A percentile compares a stretch with the other conserved stretches of the same genome.
These are phyloP conservation scores for Colletotrichum lini DNA, from an alignment of 2,329 filamentous ascomycete genomes.

Conservation along the genomic window DNA sequence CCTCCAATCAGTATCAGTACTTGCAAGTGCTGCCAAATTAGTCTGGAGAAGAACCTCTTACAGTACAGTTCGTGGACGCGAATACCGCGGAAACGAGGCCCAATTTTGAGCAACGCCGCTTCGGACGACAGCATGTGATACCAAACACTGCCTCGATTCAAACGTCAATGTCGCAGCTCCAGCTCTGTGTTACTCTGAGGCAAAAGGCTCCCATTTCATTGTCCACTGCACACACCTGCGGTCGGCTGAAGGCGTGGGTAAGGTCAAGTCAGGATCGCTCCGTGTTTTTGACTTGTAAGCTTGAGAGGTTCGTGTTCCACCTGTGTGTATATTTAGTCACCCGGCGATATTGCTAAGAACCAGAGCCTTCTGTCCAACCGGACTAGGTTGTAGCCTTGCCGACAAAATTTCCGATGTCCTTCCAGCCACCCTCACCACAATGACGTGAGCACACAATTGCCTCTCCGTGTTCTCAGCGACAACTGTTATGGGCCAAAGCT, in stretches of 20 bases:
- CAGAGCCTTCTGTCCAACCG: background rate
- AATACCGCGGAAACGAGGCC: constrained; percentile 9
- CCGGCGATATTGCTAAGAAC: constrained; percentile 1
- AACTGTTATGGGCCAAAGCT: background rate
- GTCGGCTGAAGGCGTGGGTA: constrained; percentile 18
- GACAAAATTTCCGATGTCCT: background rate
- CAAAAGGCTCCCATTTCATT: constrained; percentile 19
- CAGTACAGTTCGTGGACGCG: background rate
- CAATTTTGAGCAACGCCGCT: background rate
- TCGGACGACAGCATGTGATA: constrained; percentile 5
- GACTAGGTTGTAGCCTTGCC: background rate
- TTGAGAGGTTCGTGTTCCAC: background rate
- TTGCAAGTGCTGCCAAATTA: constrained; percentile 6
- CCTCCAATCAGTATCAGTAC: background rate
- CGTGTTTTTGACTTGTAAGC: background rate
- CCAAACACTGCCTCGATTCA: constrained; percentile 4
- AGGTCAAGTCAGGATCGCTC: constrained; percentile 19
- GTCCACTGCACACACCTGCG: constrained; percentile 15
- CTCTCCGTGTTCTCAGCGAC: background rate
- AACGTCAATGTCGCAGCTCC: constrained; percentile 19
- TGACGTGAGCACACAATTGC: background rate
- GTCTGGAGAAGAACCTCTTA: background rate
- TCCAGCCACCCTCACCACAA: constrained; percentile 1
- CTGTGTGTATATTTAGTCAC: background rate
- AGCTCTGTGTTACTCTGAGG: constrained; percentile 22